Conservation (phyloP, 2,329 filamentous ascomycete genomes). For the Colletotrichum plurivorum region DNA sequence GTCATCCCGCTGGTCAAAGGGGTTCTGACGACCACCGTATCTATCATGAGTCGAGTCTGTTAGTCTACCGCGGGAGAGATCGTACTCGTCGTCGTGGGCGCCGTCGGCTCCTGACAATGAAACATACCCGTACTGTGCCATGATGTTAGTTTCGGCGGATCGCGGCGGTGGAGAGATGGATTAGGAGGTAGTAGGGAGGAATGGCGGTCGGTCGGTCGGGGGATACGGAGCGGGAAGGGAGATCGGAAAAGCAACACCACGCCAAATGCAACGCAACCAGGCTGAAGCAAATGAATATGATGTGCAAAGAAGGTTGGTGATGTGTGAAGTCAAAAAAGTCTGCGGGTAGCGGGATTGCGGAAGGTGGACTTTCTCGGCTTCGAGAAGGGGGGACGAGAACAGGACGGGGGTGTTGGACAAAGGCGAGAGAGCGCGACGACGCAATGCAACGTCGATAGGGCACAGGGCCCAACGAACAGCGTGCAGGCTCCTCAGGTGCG, state of each 20-base stretch:
- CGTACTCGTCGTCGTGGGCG: slow-evolving; percentile 34
- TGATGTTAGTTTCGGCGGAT: slow-evolving; percentile 51
- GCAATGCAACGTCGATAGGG: slow-evolving; percentile 24
- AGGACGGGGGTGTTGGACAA: slow-evolving; percentile 35
- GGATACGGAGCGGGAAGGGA: neutral
- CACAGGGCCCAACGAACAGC: neutral
- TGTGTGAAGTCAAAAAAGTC: slow-evolving; percentile 23
- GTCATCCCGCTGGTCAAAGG: slow-evolving; percentile 69
- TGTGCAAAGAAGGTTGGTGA: slow-evolving; percentile 39
- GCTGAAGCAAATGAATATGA: slow-evolving; percentile 32
- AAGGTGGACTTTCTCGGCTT: slow-evolving; percentile 35
- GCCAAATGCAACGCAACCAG: slow-evolving; percentile 39
- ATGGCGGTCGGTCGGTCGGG: neutral
- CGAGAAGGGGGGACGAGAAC: slow-evolving; percentile 34
- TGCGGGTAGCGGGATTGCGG: slow-evolving; percentile 10
- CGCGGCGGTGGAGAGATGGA: slow-evolving; percentile 17
- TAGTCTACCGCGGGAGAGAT: slow-evolving; percentile 34
- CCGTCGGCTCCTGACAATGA: slow-evolving; percentile 38
- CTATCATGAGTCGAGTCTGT: slow-evolving; percentile 56
- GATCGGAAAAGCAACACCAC: neutral
- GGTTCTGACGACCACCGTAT: slow-evolving; percentile 70
- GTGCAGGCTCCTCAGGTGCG: neutral
- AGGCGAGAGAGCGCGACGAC: slow-evolving; percentile 11
- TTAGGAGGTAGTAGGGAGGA: slow-evolving; percentile 2
- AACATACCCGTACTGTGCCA: slow-evolving; percentile 64